Conservation (phyloP, 306 rosid genomes). For the Elaeagnus macrophylla region DNA sequence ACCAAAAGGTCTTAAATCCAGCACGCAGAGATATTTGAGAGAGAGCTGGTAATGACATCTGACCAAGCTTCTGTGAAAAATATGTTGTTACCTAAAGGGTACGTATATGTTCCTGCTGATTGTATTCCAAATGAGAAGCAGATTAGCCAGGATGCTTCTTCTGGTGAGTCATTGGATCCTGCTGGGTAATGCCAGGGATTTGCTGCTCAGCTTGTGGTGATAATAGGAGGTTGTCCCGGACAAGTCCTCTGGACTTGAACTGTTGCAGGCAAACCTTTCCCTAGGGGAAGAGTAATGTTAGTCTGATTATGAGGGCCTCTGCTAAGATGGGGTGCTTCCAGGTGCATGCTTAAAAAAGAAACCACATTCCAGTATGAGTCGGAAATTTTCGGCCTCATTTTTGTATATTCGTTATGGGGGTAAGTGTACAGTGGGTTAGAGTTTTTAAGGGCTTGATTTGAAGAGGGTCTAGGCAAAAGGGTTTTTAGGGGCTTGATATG, state of each 20-base stretch:
- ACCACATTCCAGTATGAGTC: constrained; percentile 21
- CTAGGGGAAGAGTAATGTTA: background rate
- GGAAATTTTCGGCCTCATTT: constrained; percentile 38
- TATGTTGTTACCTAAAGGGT: constrained; percentile 78
- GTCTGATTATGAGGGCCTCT: constrained; percentile 4
- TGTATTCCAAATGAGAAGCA: constrained; percentile 73
- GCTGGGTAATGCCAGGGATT: constrained; percentile 41
- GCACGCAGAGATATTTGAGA: constrained; percentile 78
- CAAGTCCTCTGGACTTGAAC: constrained; percentile 16
- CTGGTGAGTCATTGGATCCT: constrained; percentile 41
- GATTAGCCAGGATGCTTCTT: constrained; percentile 44
- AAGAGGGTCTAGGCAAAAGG: constrained; percentile 3
- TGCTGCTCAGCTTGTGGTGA: constrained; percentile 16
- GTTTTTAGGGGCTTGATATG: constrained; percentile 30
- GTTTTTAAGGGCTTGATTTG: constrained; percentile 28
- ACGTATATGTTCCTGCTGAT: constrained; percentile 96
- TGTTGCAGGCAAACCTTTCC: background rate
- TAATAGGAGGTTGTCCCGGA: constrained; percentile 16
- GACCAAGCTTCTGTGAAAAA: constrained; percentile 96
- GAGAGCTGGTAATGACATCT: constrained; percentile 92
- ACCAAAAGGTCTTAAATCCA: constrained; percentile 29
- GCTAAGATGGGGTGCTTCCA: constrained; percentile 28
- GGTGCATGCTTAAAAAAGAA: constrained; percentile 19
- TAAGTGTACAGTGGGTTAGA: constrained; percentile 69
- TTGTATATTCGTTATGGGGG: constrained; percentile 59